Percentiles rank a stretch among this genome's conserved stretches.
Conservation (phyloP, 2,329 filamentous ascomycete species). For the Beauveria sp. region DNA sequence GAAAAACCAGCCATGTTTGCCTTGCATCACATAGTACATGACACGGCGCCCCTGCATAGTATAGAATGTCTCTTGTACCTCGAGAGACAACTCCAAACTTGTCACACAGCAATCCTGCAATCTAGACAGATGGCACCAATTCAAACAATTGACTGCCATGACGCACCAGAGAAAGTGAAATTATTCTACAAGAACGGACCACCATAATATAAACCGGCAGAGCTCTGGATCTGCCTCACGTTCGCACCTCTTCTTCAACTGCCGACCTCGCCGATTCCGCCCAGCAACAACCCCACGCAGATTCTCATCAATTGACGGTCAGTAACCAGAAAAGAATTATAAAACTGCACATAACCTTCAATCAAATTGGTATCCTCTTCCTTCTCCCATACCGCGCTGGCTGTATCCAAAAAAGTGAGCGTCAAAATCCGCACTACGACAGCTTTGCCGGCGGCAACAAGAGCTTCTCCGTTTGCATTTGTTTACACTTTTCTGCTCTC, state of each 20-base stretch:
- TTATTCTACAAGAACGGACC: neutral
- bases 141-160: neutral
- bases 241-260: neutral
- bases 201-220: neutral
- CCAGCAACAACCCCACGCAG: neutral
- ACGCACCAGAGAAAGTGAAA: too few relatives aligned
- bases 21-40: neutral
- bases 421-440: slow-evolving; percentile 3
- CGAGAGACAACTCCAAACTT: slow-evolving; percentile 11
- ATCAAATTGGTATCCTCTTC: neutral
- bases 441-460: neutral
- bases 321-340: neutral
- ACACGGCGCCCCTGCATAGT: neutral
- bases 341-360: neutral
- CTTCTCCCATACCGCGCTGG: neutral
- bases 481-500: slow-evolving; percentile 1
- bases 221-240: neutral
- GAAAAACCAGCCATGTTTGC: neutral
- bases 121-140: neutral
- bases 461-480: slow-evolving; percentile 6
- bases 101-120: slow-evolving; percentile 12
- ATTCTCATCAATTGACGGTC: neutral
- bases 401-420: neutral
- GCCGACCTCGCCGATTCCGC: neutral
- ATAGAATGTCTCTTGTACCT: neutral